Base-by-base conservation (phyloP, 1,284 basidiomycete species). In the Ustilago bromivora region DNA sequence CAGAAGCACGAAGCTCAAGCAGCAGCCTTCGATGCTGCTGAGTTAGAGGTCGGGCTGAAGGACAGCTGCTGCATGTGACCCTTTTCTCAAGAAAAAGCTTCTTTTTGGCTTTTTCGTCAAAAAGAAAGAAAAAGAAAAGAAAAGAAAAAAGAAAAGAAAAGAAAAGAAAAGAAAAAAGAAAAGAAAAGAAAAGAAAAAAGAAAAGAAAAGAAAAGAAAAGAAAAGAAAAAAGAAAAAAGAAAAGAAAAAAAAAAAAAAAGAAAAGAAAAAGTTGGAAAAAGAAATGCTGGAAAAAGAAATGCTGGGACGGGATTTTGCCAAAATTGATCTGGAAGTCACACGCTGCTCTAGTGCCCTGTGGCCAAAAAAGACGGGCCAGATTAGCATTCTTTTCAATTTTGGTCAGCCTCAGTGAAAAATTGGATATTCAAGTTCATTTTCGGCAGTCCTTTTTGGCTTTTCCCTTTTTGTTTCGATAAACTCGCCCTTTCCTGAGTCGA, bases 381-480 rank as follows among this genome's bases (percentile, higher is more conserved):
- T 41, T 41, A 19, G 46, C 23, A 31, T 53, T 58, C 17, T 52
- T 52, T 53, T 58, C 36, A 9, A 32, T 28, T 47, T 55, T 66
- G 49, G 31, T 51, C 53, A 28, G 38, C 46, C 15, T 53, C 49
- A 56, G 43, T 19, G n/a, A 46, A 23, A 46, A 46, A 46, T 43
- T 46, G 23, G 32, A 57, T 57, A 46, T 36, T 43, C 23, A 10
- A 13, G 10, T 57, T 64, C 49, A 23, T 31, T 31, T 47, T 57
- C 51, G 19, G 51, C 31, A 8, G 49, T 34, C 23, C 32, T 51
- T 64, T 40, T 8, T 23, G 4, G 31, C 46, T 53, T n/a, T 60
- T 54, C 47, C 49, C 10, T 31, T 53, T 43, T 49, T 51, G 36
- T 23, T 35, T 52, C 58, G 35, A 38, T 31, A 51, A 51, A 51